Evolutionary conservation across 495 filamentous ascomycete genomes (phyloP).

Genomic region (Trichodelitschia bisporula): DNA sequence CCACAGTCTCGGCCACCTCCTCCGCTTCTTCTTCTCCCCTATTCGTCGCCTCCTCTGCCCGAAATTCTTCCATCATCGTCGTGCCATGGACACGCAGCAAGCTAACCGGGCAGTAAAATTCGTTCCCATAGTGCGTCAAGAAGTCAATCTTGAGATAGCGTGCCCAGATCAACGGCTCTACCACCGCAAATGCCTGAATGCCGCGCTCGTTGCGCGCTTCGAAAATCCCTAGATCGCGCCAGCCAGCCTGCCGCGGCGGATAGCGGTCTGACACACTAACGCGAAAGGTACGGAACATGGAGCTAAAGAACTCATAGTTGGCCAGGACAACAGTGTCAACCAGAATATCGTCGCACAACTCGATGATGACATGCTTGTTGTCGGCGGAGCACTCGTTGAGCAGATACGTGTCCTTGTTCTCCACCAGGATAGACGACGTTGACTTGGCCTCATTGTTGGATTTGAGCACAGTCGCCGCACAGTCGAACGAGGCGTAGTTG

Average conservation of each 20-base stretch:
- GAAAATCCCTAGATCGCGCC: slow-evolving; percentile 71
- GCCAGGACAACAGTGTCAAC: slow-evolving; percentile 89
- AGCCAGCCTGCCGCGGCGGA: slow-evolving; percentile 75
- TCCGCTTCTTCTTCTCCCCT: slow-evolving; percentile 33
- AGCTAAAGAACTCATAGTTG: slow-evolving; percentile 97
- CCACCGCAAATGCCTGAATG: slow-evolving; percentile 77
- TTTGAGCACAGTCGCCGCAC: slow-evolving; percentile 81
- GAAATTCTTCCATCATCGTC: slow-evolving; percentile 86
- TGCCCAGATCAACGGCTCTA: slow-evolving; percentile 88
- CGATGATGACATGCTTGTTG: slow-evolving; percentile 86
- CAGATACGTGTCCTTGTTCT: slow-evolving; percentile 99
- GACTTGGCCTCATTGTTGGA: slow-evolving; percentile 65
- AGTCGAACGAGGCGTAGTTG: slow-evolving; percentile 93
- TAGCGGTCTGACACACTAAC: slow-evolving; percentile 84
- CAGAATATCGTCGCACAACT: slow-evolving; percentile 75
- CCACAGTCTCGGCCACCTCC: too few relatives aligned
- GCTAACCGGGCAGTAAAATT: slow-evolving; percentile 88
- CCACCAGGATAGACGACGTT: slow-evolving; percentile 62
- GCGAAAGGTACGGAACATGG: slow-evolving; percentile 74
- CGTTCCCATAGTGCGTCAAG: slow-evolving; percentile 78
- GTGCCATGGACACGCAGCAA: slow-evolving; percentile 81
- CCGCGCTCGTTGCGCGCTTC: slow-evolving; percentile 79
- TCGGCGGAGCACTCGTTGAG: slow-evolving; percentile 65
- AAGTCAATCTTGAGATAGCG: slow-evolving; percentile 82
- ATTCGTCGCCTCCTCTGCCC: slow-evolving; percentile 43